Conservation (phyloP, 2,329 filamentous ascomycete genomes). For the Ramichloridium luteum region DNA sequence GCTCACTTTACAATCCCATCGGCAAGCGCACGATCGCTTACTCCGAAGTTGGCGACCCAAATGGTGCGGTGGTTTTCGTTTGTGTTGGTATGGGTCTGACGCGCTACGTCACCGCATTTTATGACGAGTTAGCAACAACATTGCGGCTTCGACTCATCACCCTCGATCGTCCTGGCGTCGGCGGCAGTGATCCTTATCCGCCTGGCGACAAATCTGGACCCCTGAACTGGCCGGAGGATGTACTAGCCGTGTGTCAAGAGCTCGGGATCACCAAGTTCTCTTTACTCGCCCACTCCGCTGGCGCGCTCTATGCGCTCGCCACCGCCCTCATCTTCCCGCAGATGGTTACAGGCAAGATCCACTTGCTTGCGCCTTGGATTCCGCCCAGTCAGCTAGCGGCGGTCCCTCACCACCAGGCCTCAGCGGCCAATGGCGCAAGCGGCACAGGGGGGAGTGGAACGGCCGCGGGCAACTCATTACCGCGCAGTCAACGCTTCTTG, state of each 20-base stretch:
- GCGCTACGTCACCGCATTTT: conserved; percentile 90
- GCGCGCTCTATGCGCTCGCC: conserved; percentile 93
- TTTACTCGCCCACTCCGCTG: conserved; percentile 87
- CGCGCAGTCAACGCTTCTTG: conserved; percentile 81
- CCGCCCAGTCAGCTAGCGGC: conserved; percentile 85
- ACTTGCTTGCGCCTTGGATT: conserved; percentile 92
- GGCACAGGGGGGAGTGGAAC: no score
- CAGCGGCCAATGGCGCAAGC: conserved; percentile 22
- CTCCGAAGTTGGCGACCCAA: conserved; percentile 86
- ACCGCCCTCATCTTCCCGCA: conserved; percentile 93
- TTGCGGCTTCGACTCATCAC: conserved; percentile 84
- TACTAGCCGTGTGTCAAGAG: conserved; percentile 83
- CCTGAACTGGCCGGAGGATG: conserved; percentile 86
- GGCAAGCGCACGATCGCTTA: conserved; percentile 86
- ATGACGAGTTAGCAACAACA: conserved; percentile 84
- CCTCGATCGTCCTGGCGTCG: conserved; percentile 84
- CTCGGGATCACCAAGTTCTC: conserved; percentile 94
- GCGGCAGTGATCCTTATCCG: conserved; percentile 74
- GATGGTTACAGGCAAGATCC: conserved; percentile 85
- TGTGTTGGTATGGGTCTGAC: conserved; percentile 97
- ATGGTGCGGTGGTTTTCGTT: conserved; percentile 85
- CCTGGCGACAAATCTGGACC: conserved; percentile 69
- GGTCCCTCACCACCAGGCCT: conserved; percentile 36
- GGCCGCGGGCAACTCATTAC: conserved; percentile 76
- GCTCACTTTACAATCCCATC: conserved; percentile 75